Base-by-base conservation (phyloP, 306 rosid species). In the Citrullus amarus region DNA sequence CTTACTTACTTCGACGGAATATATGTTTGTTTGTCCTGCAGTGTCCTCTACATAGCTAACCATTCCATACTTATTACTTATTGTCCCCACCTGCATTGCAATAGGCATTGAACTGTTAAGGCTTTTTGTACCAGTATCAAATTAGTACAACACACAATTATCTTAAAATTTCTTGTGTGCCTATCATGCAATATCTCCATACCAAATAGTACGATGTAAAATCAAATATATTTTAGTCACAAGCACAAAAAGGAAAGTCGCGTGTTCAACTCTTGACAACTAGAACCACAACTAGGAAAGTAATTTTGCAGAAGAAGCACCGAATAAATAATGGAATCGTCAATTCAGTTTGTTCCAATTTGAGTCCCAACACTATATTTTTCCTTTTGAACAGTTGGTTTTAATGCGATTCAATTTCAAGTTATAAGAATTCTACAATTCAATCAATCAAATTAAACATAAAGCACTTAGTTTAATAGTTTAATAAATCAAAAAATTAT, bases 11-110 rank as follows among this genome's bases (percentile, higher is more conserved):
- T 94, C 98, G 6, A 94, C 90, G 7, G 98, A 94, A 44, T 94
- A 94, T 72, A 94, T 94, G 87, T 92, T 94, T 50, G 97, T 94
- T 81, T 92, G 98, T 16, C 98, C 98, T 18, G 98, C 98, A 68
- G 98, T 94, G 83, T 92, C 98, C 87, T 94, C 98, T 44, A 94
- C 97, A 85, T 92, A 94, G 98, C 97, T 82, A 90, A 77, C 98
- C 97, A 94, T 86, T 94, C 97, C 91, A 89, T 25, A 25, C 28
- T 25, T 25, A 25, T 25, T 66, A 46, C 98, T 94, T 48, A 92
- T 75, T 85, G 88, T 92, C 73, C 98, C 98, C 30, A 94, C 95
- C 97, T 94, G 41, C 57, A 79, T 66, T 54, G 8, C 75, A 53
- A 66, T 53, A 54, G 9, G 18, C 73, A 46, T 44, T 6, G 15